These are phyloP conservation scores for Sindora glabra DNA, from an alignment of 306 rosid genomes.

Conservation along the genomic window DNA sequence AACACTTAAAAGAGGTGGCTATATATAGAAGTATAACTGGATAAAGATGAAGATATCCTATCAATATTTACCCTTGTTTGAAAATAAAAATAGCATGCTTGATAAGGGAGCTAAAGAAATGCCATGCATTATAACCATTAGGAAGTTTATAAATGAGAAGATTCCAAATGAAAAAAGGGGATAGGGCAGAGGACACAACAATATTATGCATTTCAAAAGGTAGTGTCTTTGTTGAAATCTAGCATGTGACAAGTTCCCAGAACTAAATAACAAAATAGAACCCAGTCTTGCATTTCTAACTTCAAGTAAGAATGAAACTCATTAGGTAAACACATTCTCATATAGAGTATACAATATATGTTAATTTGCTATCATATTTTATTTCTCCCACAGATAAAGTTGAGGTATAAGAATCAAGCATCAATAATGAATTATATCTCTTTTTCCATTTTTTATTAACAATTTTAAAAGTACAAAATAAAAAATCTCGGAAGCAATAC, in stretches of 20 bases:
- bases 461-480: neutral
- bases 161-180: neutral
- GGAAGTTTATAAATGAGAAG: neutral
- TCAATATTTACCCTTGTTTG: neutral
- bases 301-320: neutral
- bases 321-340: neutral
- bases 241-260: neutral
- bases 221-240: neutral
- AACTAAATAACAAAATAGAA: neutral
- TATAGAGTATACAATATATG: neutral
- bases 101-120: neutral
- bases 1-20: neutral
- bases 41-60: neutral
- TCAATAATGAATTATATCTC: neutral
- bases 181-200: neutral
- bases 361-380: neutral
- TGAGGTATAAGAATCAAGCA: neutral
- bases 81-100: neutral
- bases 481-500: neutral
- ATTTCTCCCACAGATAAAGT: neutral
- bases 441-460: neutral
- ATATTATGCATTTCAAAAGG: neutral
- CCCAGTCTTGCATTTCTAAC: neutral
- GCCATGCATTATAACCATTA: neutral
- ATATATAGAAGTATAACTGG: neutral